phyloP scores from a whole-genome alignment of 2,329 filamentous ascomycete species.

The Chaetomiaceae sp. region DNA sequence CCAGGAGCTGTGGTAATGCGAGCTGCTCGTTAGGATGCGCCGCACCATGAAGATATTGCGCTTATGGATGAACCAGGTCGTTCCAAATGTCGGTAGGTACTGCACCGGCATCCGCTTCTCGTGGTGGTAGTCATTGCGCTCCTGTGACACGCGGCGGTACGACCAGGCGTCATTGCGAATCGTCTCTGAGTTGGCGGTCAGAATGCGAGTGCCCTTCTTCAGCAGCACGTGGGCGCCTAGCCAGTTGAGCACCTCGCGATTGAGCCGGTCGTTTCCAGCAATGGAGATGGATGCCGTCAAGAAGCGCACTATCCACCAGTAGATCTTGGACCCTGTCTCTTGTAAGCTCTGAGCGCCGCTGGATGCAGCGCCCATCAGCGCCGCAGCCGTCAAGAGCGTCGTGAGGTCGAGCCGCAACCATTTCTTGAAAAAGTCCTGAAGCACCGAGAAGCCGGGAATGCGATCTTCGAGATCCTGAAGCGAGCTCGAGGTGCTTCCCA shows the following conservation, averaged over 20 bases:
- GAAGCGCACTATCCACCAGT: constrained; percentile 36
- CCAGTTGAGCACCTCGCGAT: constrained; percentile 38
- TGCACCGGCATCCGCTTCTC: constrained; percentile 35
- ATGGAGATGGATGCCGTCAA: constrained; percentile 38
- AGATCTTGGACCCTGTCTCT: constrained; percentile 30
- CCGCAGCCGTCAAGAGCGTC: constrained; percentile 31
- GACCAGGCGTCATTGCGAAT: constrained; percentile 33
- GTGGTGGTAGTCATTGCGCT: constrained; percentile 32
- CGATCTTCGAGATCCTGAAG: constrained; percentile 25
- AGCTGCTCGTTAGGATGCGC: constrained; percentile 28
- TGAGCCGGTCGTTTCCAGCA: constrained; percentile 35
- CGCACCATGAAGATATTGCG: constrained; percentile 36
- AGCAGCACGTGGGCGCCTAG: constrained; percentile 34
- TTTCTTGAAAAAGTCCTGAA: constrained; percentile 33
- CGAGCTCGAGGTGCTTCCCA: constrained; percentile 5
- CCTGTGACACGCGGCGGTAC: constrained; percentile 25
- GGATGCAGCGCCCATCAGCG: constrained; percentile 34
- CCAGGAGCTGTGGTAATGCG: constrained; percentile 17
- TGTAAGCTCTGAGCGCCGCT: constrained; percentile 31
- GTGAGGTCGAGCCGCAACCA: constrained; percentile 36
- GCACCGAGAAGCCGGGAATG: constrained; percentile 30
- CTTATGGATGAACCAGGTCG: constrained; percentile 35
- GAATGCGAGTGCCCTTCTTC: constrained; percentile 30
- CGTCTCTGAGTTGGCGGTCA: constrained; percentile 34
- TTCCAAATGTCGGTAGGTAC: constrained; percentile 37